A percentile compares a stretch with the other conserved stretches of the same genome.
Evolutionary conservation across 495 filamentous ascomycete genomes (phyloP).

Genomic region (Tuber umbilicatum): DNA sequence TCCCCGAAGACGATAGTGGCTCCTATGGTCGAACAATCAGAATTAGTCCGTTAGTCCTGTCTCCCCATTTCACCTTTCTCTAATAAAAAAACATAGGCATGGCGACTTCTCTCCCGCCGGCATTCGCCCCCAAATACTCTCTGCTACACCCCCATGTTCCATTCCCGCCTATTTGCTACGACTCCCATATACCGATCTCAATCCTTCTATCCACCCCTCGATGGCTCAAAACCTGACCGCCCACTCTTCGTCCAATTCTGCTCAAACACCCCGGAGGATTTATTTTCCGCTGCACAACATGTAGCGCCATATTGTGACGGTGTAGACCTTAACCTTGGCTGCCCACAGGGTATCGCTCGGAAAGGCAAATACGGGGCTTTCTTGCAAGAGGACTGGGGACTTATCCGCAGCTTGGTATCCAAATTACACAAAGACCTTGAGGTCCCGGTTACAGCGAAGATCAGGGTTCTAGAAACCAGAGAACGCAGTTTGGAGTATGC

Average conservation of each 20-base stretch:
- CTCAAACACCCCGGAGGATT: conserved; percentile 72
- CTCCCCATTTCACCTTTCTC: conserved; percentile 31
- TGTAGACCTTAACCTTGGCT: conserved; percentile 95
- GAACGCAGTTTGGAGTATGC: conserved; percentile 87
- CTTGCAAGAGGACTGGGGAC: conserved; percentile 82
- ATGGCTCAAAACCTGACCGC: conserved; percentile 82
- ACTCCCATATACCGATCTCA: conserved; percentile 64
- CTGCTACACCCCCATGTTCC: conserved; percentile 91
- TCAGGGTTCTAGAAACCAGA: conserved; percentile 77
- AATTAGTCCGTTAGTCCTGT: conserved; percentile 63
- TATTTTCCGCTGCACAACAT: conserved; percentile 67
- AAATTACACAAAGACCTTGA: conserved; percentile 60
- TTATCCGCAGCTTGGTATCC: conserved; percentile 73
- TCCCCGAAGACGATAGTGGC: conserved; percentile 84
- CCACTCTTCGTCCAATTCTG: conserved; percentile 97
- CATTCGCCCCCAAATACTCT: conserved; percentile 67
- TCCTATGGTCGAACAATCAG: conserved; percentile 97
- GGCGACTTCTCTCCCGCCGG: conserved; percentile 88
- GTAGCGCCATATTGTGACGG: conserved; percentile 84
- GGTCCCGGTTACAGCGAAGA: conserved; percentile 89
- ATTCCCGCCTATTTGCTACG: conserved; percentile 75
- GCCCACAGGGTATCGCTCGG: conserved; percentile 88
- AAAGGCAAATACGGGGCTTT: conserved; percentile 90
- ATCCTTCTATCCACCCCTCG: conserved; percentile 68
- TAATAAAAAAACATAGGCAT: conserved; percentile 58